Base-by-base conservation (phyloP, 768 basidiomycete genomes). In the Lactarius deliciosus region DNA sequence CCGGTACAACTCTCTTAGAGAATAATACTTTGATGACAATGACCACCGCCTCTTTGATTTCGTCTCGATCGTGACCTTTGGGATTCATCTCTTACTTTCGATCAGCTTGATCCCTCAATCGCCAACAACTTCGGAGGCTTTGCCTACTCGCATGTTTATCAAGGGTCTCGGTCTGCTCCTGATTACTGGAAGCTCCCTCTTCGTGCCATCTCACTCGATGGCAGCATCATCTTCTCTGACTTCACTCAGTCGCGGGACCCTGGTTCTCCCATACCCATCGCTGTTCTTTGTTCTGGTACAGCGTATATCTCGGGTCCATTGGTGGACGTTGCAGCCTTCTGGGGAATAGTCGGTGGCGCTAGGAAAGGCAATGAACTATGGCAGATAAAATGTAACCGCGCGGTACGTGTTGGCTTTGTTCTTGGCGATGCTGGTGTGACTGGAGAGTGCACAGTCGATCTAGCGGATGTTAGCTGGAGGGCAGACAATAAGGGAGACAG, bases 221-320 rank as follows among this genome's bases (percentile, higher is more conserved):
- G 76, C 8, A 72, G 74, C 28, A 56, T 73, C 18, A 36, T 58
- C 0, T 76, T 88, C 41, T 54, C 64, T 13, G 61, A 74, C 0
- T 72, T 86, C 20, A 81, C 84, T 2, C 64, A 72, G 18, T 85
- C 86, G 18, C 79, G 80, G 63, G 76, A 85, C 32, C 73, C 69
- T 5, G 79, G 79, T 22, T 77, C 82, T 28, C 57, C 74, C 15
- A 70, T 76, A 2, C 79, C 81, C 0, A 81, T 88, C 58, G 86
- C 82, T 4, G 82, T 90, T 30, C 79, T 88, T 32, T 88, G 89
- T 71, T 86, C 86, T 30, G 86, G 86, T 4, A 85, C 84, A 30
- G 85, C 84, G 5, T 78, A 85, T 61, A 78, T 86, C 30, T 77
- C 86, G 6, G 85, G 83, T 5, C 86, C 86, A 7, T 74, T 79